Percentiles rank a stretch among this genome's conserved stretches.
Evolutionary conservation across 2,329 filamentous ascomycete genomes (phyloP).

Genomic region (Geosmithia flava): DNA sequence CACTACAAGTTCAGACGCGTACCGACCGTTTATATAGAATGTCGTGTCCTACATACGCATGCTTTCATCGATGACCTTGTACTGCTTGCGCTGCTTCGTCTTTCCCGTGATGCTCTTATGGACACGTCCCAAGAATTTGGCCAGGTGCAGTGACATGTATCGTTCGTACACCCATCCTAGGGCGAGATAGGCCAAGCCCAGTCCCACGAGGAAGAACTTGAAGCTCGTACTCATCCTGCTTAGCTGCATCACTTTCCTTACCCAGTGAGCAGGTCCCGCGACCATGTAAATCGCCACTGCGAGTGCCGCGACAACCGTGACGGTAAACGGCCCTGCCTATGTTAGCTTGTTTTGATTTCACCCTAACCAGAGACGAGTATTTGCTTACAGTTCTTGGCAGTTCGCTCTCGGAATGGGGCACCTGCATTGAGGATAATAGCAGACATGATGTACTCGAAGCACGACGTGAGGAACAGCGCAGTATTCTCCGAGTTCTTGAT

Average conservation of each 20-base stretch:
- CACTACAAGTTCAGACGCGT: background rate
- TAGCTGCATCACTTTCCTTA: conserved; percentile 71
- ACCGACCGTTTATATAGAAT: background rate
- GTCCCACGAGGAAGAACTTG: conserved; percentile 54
- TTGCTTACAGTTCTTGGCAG: conserved; percentile 62
- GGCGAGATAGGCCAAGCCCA: conserved; percentile 59
- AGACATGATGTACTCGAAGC: conserved; percentile 88
- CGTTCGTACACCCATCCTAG: conserved; percentile 62
- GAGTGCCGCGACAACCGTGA: conserved; percentile 59
- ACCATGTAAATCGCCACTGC: conserved; percentile 69
- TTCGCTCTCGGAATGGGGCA: conserved; percentile 72
- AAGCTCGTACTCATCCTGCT: conserved; percentile 65
- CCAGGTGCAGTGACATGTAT: conserved; percentile 55
- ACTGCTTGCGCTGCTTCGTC: conserved; percentile 72
- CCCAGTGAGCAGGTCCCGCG: conserved; percentile 55
- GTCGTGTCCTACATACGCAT: conserved; percentile 6
- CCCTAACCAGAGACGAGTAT: background rate
- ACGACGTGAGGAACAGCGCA: conserved; percentile 76
- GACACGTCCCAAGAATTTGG: conserved; percentile 50
- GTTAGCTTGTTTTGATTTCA: background rate
- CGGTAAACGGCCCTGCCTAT: conserved; percentile 63
- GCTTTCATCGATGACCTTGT: conserved; percentile 67
- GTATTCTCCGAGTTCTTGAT: conserved; percentile 91
- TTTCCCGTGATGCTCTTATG: conserved; percentile 45
- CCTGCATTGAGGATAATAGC: conserved; percentile 88